Conservation (phyloP, 1,139 yeast species). For the Yamadazyma membranifaciens region DNA sequence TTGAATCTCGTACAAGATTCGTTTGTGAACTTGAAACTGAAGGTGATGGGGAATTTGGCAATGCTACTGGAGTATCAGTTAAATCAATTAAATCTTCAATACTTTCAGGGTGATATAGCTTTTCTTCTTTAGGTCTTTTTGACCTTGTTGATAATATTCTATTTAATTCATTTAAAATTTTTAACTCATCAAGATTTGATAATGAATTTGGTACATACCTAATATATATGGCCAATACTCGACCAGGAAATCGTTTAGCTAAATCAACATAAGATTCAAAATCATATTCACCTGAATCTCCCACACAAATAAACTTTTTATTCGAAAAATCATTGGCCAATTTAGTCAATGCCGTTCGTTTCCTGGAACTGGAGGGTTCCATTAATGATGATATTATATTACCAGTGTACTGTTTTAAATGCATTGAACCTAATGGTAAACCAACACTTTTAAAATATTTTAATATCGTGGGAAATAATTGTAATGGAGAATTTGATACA, state of each 20-base stretch:
- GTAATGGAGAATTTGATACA: slow-evolving; percentile 96
- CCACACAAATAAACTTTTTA: slow-evolving; percentile 77
- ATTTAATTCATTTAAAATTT: slow-evolving; percentile 34
- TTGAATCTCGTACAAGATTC: neutral
- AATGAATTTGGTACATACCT: slow-evolving; percentile 73
- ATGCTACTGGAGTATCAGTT: slow-evolving; percentile 19
- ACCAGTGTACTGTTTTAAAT: slow-evolving; percentile 84
- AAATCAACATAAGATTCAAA: slow-evolving; percentile 84
- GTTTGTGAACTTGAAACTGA: slow-evolving; percentile 9
- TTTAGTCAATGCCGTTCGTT: slow-evolving; percentile 59
- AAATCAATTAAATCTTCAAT: slow-evolving; percentile 36
- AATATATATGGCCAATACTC: slow-evolving; percentile 72
- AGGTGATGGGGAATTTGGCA: slow-evolving; percentile 1
- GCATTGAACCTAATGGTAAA: slow-evolving; percentile 77
- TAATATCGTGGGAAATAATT: slow-evolving; percentile 63
- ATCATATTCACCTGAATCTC: slow-evolving; percentile 96
- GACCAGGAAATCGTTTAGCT: slow-evolving; percentile 59
- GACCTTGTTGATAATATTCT: slow-evolving; percentile 12
- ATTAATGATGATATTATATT: slow-evolving; percentile 74
- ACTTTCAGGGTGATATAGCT: slow-evolving; percentile 12
- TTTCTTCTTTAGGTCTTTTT: slow-evolving; percentile 2
- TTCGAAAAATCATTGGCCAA: slow-evolving; percentile 75
- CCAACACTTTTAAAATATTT: slow-evolving; percentile 55
- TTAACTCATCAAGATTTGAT: slow-evolving; percentile 50
- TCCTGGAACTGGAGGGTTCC: slow-evolving; percentile 85